Percentiles rank a stretch among this genome's conserved stretches.
phyloP scores from a whole-genome alignment of 164 flowering plant genomes.

The Warburgia ugandensis region DNA sequence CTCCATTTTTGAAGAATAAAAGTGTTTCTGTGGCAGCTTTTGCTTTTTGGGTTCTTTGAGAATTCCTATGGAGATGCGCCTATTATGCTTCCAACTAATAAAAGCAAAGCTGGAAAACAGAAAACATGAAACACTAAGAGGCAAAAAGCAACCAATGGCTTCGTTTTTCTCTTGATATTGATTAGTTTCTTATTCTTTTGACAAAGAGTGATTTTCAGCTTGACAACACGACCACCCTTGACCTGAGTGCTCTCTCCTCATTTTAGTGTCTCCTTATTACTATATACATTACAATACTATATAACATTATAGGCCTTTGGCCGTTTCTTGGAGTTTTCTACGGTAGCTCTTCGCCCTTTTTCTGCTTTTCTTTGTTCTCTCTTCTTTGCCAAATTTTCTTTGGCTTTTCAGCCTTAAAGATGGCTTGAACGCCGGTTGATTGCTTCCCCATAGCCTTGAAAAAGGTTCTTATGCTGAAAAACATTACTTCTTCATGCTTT shows the following conservation, averaged over 20 bases:
- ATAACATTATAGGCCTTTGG: not conserved
- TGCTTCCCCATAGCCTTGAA: too few species aligned
- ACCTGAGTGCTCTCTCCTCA: slow-evolving; percentile 24
- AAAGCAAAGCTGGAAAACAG: slow-evolving; percentile 18
- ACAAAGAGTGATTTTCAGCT: slow-evolving; percentile 15
- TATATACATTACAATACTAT: not conserved
- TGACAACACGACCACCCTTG: slow-evolving; percentile 23
- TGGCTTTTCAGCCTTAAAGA: too few species aligned
- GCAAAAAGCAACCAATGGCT: slow-evolving; percentile 13
- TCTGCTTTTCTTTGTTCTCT: not conserved
- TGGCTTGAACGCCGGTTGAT: too few species aligned
- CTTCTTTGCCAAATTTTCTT: too few species aligned
- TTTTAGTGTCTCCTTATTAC: not conserved
- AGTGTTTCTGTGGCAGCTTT: slow-evolving; percentile 37
- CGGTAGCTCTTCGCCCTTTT: not conserved
- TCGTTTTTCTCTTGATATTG: not conserved
- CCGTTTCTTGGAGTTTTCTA: too few species aligned
- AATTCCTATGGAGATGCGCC: slow-evolving; percentile 31
- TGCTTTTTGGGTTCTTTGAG: slow-evolving; percentile 16
- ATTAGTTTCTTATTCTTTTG: slow-evolving; percentile 24
- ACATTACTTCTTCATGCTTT: too few species aligned
- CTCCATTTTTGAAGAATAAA: slow-evolving; percentile 27
- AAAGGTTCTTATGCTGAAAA: too few species aligned
- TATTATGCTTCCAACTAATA: slow-evolving; percentile 7
- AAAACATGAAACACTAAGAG: slow-evolving; percentile 14